Conservation (phyloP, 2,329 filamentous ascomycete species). For the Aspergillus piperis region DNA sequence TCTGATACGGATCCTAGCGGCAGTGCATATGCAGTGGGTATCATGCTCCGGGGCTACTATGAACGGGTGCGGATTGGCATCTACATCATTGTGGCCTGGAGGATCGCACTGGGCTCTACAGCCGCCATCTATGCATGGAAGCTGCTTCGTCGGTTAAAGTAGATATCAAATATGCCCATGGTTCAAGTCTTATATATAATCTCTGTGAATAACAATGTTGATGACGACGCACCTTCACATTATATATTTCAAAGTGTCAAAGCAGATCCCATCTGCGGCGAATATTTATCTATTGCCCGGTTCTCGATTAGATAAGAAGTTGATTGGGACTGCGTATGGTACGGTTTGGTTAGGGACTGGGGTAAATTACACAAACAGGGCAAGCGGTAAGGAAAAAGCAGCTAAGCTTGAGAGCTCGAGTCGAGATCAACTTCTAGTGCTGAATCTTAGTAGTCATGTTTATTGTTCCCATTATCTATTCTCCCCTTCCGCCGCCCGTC, state of each 20-base stretch:
- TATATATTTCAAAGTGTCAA: not conserved
- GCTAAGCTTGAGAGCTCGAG: conserved; percentile 1
- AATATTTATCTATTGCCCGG: too few relatives aligned
- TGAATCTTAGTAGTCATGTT: not conserved
- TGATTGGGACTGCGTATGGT: too few relatives aligned
- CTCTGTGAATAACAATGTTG: not conserved
- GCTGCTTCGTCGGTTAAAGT: conserved; percentile 24
- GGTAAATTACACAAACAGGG: not conserved
- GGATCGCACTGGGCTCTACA: conserved; percentile 34
- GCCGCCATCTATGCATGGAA: conserved; percentile 33
- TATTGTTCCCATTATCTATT: not conserved
- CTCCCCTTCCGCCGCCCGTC: not conserved
- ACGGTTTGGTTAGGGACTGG: too few relatives aligned
- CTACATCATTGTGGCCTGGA: conserved; percentile 43
- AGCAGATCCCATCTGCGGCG: too few relatives aligned
- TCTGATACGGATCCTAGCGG: conserved; percentile 28
- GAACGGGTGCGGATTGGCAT: conserved; percentile 42
- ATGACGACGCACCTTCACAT: not conserved
- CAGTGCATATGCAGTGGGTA: conserved; percentile 41
- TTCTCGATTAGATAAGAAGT: too few relatives aligned
- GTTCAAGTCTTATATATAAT: not conserved
- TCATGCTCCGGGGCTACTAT: conserved; percentile 49
- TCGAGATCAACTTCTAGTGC: not conserved
- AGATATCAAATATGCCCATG: not conserved
- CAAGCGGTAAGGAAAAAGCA: not conserved